These are phyloP conservation scores for Neoarthrinium moseri DNA, from an alignment of 2,329 filamentous ascomycete species.

Conservation along the genomic window DNA sequence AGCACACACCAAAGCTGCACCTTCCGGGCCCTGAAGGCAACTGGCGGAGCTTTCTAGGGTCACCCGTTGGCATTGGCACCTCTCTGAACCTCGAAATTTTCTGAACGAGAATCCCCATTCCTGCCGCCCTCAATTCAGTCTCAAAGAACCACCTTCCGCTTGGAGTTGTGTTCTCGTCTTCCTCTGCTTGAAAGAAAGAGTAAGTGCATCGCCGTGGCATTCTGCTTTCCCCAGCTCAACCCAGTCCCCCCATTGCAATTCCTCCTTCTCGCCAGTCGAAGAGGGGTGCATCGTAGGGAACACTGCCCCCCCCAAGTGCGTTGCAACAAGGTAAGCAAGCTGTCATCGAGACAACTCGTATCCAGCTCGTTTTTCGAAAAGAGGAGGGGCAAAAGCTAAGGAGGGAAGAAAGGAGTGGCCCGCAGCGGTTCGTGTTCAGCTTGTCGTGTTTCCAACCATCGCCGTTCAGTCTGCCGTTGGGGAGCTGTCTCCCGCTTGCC, in stretches of 20 bases:
- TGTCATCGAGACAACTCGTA: no score
- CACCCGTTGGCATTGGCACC: no score
- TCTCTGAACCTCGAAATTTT: conserved; percentile 6
- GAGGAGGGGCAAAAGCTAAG: conserved; percentile 6
- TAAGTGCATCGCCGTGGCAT: conserved; percentile 5
- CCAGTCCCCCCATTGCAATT: no score
- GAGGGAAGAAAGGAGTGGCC: no score
- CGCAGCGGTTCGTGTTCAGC: no score
- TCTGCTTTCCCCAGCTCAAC: conserved; percentile 1
- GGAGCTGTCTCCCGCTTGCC: background rate
- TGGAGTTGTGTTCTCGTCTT: conserved; percentile 2
- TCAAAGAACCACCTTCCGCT: conserved; percentile 10
- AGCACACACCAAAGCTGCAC: conserved; percentile 2
- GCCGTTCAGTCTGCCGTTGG: no score
- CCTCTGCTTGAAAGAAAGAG: background rate
- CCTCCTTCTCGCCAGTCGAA: background rate
- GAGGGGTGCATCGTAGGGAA: conserved; percentile 1
- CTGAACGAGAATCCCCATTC: conserved; percentile 10
- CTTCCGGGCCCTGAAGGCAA: conserved; percentile 8
- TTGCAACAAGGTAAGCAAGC: no score
- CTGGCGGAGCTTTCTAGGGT: conserved; percentile 9
- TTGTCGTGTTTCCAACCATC: no score
- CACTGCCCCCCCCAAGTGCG: no score
- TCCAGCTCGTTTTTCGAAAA: background rate
- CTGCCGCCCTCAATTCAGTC: conserved; percentile 5